Conservation (phyloP, 2,329 filamentous ascomycete genomes). For the Calonectria ilicicola region DNA sequence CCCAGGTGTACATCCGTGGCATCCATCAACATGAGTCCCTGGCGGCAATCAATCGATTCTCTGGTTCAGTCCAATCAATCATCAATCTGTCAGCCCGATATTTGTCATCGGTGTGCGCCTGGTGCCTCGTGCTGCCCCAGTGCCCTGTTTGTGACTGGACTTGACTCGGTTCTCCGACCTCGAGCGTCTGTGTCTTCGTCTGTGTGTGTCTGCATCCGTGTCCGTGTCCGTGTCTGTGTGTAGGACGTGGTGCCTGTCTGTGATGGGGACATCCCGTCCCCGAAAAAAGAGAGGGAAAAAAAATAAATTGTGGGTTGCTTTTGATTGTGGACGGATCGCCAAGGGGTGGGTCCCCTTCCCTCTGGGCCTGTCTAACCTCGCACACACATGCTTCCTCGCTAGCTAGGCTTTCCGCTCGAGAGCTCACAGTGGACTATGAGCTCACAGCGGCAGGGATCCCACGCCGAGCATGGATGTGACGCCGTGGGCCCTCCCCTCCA, state of each 20-base stretch:
- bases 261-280: slow-evolving; percentile 7
- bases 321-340: slow-evolving; percentile 15
- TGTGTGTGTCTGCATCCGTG: background rate
- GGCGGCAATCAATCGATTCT: slow-evolving; percentile 2
- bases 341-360: background rate
- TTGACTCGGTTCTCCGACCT: slow-evolving; percentile 2
- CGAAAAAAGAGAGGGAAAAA: background rate
- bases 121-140: background rate
- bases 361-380: background rate
- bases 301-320: slow-evolving; percentile 2
- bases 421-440: background rate
- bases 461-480: slow-evolving; percentile 9
- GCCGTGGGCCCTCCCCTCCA: slow-evolving; percentile 3
- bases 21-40: background rate
- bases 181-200: slow-evolving; percentile 1
- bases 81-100: slow-evolving; percentile 6
- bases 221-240: slow-evolving; percentile 4
- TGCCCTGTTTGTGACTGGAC: slow-evolving; percentile 3
- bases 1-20: background rate
- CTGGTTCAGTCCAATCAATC: background rate
- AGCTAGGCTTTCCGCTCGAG: background rate
- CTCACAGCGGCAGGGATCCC: background rate
- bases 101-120: slow-evolving; percentile 4
- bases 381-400: background rate
- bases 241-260: background rate